These are phyloP conservation scores for Gremmenia infestans DNA, from an alignment of 2,329 filamentous ascomycete species.

Conservation along the genomic window DNA sequence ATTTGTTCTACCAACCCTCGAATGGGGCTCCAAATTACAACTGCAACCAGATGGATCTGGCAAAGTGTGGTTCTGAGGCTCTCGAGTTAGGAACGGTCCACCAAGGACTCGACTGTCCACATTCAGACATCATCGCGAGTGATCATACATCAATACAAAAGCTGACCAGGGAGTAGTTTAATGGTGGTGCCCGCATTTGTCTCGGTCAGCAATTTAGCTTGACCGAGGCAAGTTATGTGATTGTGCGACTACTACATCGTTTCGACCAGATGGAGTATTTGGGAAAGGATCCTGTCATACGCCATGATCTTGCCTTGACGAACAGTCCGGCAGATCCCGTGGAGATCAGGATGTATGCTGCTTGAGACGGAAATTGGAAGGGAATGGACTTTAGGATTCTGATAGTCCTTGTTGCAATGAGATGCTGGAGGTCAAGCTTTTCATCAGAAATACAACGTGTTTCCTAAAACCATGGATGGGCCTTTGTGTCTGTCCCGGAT, in stretches of 20 bases:
- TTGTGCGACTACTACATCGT: slow-evolving; percentile 32
- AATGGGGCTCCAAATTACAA: too few relatives aligned
- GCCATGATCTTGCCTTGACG: slow-evolving; percentile 25
- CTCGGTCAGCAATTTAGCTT: slow-evolving; percentile 36
- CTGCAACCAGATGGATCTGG: too few relatives aligned
- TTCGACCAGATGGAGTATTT: slow-evolving; percentile 32
- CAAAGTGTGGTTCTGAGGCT: too few relatives aligned
- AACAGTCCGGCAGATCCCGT: slow-evolving; percentile 32
- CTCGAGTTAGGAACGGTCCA: too few relatives aligned
- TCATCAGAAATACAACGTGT: too few relatives aligned
- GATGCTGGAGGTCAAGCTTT: too few relatives aligned
- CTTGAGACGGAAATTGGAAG: not conserved
- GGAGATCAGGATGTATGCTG: slow-evolving; percentile 31
- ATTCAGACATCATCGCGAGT: not conserved
- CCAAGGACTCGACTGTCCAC: too few relatives aligned
- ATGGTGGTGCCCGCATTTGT: slow-evolving; percentile 36
- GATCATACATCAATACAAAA: not conserved
- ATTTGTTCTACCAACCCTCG: too few relatives aligned
- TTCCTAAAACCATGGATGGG: too few relatives aligned
- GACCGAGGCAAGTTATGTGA: slow-evolving; percentile 33
- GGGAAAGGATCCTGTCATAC: slow-evolving; percentile 28
- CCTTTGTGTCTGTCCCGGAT: too few relatives aligned
- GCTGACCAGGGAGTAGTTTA: slow-evolving; percentile 25
- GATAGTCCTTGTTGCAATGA: too few relatives aligned
- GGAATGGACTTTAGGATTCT: too few relatives aligned